phyloP scores from a whole-genome alignment of 2,329 filamentous ascomycete species.

The Aureobasidium vineae region DNA sequence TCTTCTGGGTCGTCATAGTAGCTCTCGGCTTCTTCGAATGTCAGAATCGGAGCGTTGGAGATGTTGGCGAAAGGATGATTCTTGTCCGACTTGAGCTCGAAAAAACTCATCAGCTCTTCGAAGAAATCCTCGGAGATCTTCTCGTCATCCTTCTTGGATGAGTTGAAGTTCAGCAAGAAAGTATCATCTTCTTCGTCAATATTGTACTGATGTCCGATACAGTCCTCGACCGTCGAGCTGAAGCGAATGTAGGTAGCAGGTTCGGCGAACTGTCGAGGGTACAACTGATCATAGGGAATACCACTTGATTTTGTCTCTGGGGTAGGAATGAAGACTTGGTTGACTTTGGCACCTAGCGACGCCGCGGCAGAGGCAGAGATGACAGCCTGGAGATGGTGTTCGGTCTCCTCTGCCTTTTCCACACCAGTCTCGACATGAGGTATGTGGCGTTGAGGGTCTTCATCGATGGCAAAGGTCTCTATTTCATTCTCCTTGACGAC shows the following conservation, averaged over 20 bases:
- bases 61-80: constrained; percentile 87
- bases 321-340: constrained; percentile 65
- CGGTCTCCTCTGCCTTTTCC: constrained; percentile 95
- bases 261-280: constrained; percentile 74
- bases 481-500: constrained; percentile 90
- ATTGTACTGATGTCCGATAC: constrained; percentile 85
- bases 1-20: constrained; percentile 52
- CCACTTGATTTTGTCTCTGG: constrained; percentile 60
- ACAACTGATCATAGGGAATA: constrained; percentile 85
- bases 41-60: constrained; percentile 76
- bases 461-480: constrained; percentile 66
- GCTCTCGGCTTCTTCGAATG: constrained; percentile 59
- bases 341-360: constrained; percentile 58
- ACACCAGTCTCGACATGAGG: constrained; percentile 91
- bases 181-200: constrained; percentile 88
- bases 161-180: constrained; percentile 81
- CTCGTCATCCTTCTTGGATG: constrained; percentile 58
- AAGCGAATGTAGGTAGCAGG: constrained; percentile 95
- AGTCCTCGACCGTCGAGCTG: constrained; percentile 97
- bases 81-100: constrained; percentile 79
- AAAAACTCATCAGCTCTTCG: constrained; percentile 91
- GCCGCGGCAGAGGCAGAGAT: constrained; percentile 60
- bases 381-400: constrained; percentile 92
- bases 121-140: constrained; percentile 87
- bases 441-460: constrained; percentile 76